phyloP scores from a whole-genome alignment of 202 grass and related monocot species.

The Carex sylvatica region DNA sequence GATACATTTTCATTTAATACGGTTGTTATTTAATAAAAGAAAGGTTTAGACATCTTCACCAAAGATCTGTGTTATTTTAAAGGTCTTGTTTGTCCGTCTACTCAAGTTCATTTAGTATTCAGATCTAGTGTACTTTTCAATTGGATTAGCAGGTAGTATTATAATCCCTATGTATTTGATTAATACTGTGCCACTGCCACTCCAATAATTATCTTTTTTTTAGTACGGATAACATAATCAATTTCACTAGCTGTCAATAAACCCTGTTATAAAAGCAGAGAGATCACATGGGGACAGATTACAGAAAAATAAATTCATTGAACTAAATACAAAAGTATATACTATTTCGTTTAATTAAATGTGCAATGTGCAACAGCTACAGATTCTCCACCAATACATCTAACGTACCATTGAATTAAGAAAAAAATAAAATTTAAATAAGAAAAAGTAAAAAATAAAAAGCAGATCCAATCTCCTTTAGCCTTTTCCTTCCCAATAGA shows the following conservation, averaged over 20 bases:
- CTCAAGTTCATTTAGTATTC: not conserved
- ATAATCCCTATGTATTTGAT: constrained; percentile 16
- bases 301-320: constrained; percentile 26
- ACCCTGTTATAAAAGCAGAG: constrained; percentile 7
- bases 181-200: not conserved
- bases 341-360: constrained; percentile 23
- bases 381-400: constrained; percentile 21
- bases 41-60: not conserved
- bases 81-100: not conserved
- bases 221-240: constrained; percentile 15
- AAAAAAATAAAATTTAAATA: constrained; percentile 18
- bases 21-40: not conserved
- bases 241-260: constrained; percentile 17
- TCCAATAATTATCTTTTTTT: not conserved
- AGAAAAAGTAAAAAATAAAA: constrained; percentile 17
- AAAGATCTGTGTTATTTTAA: constrained; percentile 4
- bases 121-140: constrained; percentile 6
- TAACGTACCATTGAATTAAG: constrained; percentile 21
- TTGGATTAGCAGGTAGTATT: not conserved
- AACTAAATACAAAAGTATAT: constrained; percentile 29
- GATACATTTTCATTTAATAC: constrained; percentile 4
- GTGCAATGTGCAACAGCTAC: constrained; percentile 12
- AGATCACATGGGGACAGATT: constrained; percentile 34
- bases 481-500: constrained; percentile 49
- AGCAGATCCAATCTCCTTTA: constrained; percentile 37